Percentiles rank a stretch among this genome's conserved stretches.
Evolutionary conservation across 345 rosid species (phyloP).

Genomic region (Hibiscus tridactylites): DNA sequence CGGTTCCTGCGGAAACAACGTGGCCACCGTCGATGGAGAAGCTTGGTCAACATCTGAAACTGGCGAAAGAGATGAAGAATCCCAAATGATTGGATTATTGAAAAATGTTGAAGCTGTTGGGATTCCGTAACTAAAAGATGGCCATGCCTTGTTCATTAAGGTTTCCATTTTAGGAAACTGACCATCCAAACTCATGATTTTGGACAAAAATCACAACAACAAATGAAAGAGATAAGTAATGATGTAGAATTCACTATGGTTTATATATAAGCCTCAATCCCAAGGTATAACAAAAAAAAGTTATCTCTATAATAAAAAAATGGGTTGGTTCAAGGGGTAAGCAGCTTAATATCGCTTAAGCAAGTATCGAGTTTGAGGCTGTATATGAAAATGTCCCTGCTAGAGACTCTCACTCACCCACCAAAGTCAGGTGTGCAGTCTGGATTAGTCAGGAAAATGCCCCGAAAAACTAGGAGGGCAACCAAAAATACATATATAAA

Average conservation of each 20-base stretch:
- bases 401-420: too few species aligned
- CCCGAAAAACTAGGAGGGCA: too few species aligned
- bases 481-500: too few species aligned
- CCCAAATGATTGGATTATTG: slow-evolving; percentile 32
- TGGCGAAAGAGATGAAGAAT: slow-evolving; percentile 12
- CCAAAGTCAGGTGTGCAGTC: too few species aligned
- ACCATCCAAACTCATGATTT: slow-evolving; percentile 28
- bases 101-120: slow-evolving; percentile 20
- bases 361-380: too few species aligned
- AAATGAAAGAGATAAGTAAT: slow-evolving; percentile 22
- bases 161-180: slow-evolving; percentile 47
- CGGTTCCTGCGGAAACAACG: slow-evolving; percentile 52
- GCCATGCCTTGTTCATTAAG: slow-evolving; percentile 36
- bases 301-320: too few species aligned
- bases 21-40: not conserved
- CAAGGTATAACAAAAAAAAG: too few species aligned
- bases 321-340: too few species aligned
- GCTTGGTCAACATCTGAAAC: slow-evolving; percentile 15
- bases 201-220: slow-evolving; percentile 12
- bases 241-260: slow-evolving; percentile 20
- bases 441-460: too few species aligned
- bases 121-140: slow-evolving; percentile 29
- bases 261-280: slow-evolving; percentile 26
- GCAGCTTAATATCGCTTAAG: too few species aligned
- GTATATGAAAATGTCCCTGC: too few species aligned